These are phyloP conservation scores for Westerdykella sp. DNA, from an alignment of 2,329 filamentous ascomycete species.

Conservation along the genomic window DNA sequence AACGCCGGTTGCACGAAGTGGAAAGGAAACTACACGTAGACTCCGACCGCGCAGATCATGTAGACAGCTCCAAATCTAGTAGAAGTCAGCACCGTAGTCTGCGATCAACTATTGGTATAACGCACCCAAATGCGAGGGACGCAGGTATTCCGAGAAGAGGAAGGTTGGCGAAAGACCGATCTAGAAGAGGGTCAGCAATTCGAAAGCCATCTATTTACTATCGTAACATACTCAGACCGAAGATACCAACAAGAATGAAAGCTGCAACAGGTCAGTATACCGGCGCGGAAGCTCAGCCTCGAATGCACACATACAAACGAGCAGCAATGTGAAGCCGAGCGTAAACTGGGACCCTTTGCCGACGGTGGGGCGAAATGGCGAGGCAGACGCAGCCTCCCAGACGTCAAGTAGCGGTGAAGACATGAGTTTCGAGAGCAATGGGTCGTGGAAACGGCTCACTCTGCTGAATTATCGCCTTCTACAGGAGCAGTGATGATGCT, in stretches of 20 bases:
- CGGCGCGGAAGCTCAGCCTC: constrained; percentile 3
- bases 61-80: constrained; percentile 88
- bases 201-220: neutral
- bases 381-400: constrained; percentile 88
- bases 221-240: constrained; percentile 67
- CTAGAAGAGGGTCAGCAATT: constrained; percentile 42
- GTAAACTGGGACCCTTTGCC: constrained; percentile 79
- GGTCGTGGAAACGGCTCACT: constrained; percentile 3
- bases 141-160: constrained; percentile 76
- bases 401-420: constrained; percentile 62
- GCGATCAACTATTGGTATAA: constrained; percentile 1
- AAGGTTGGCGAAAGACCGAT: constrained; percentile 73
- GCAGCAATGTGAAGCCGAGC: constrained; percentile 69
- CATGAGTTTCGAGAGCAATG: constrained; percentile 26
- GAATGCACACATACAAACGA: constrained; percentile 49
- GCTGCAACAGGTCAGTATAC: constrained; percentile 39
- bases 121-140: constrained; percentile 84
- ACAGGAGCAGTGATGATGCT: neutral
- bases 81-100: constrained; percentile 5
- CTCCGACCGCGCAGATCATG: constrained; percentile 98
- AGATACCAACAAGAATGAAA: constrained; percentile 67
- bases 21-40: constrained; percentile 70
- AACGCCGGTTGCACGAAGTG: constrained; percentile 22
- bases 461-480: constrained; percentile 4
- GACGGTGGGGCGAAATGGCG: constrained; percentile 73